Base-by-base conservation (phyloP, 495 filamentous ascomycete species). In the Hypoxylon intermedium region DNA sequence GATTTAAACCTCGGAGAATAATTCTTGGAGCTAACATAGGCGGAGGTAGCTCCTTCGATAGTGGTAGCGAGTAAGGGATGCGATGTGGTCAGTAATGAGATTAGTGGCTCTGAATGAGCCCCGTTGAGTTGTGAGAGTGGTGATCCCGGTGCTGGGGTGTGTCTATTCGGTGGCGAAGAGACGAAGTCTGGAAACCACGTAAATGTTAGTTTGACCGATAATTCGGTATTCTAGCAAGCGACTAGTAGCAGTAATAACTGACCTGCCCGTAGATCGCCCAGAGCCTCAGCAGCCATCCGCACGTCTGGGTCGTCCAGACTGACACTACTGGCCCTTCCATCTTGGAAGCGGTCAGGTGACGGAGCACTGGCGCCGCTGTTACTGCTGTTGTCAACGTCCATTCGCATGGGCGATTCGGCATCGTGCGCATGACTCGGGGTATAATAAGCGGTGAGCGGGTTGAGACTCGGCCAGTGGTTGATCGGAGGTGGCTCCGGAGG, bases 231-330 rank as follows among this genome's bases (percentile, higher is more conserved):
- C 45, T 58, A 51, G 44, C n/a, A 58, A 55, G 21, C 36, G 44
- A 54, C 31, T 46, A 26, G 7, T 26, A 26, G 24, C 7, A 41
- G 46, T 30, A 4, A 52, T 41, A 37, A 74, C 80, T 73, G 71
- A 96, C 92, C 90, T 67, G 90, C 86, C 72, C 90, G 85, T 48
- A 97, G 81, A 52, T 91, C 89, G 30, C 89, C 89, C 16, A 97
- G 74, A 9, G 93, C 92, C 75, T 96, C 91, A 24, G 92, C 92
- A 21, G 92, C 93, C 67, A 88, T 78, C 23, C 87, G 79, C 24
- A 89, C 85, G 58, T 95, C 89, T 11, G 90, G 85, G 69, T 97
- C 92, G 65, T 97, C 92, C 62, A 93, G 84, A 41, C 86, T 91
- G 16, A 87, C 79, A 60, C 84, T 86, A 21, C 72, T 75, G 6